Evolutionary conservation across 768 basidiomycete species (phyloP).

Genomic region (Exsudoporus frostii): DNA sequence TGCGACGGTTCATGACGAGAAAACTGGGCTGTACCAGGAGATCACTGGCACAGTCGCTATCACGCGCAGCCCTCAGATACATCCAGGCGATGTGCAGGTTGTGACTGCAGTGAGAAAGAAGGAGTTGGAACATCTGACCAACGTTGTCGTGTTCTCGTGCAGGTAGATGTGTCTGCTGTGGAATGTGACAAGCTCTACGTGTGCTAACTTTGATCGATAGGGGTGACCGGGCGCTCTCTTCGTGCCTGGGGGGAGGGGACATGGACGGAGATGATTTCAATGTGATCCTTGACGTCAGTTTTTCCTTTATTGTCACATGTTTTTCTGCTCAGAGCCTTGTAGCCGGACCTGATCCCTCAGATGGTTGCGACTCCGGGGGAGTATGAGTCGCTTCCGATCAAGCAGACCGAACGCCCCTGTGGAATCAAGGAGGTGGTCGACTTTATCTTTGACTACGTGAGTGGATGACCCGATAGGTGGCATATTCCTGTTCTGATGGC

Average conservation of each 20-base stretch:
- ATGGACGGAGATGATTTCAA: constrained; percentile 53
- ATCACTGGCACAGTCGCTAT: constrained; percentile 42
- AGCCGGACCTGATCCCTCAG: constrained; percentile 33
- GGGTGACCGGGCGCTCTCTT: constrained; percentile 44
- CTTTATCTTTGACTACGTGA: constrained; percentile 47
- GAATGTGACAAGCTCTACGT: not conserved
- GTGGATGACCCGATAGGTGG: constrained; percentile 10
- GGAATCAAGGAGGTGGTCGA: constrained; percentile 43
- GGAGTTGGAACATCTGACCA: constrained; percentile 39
- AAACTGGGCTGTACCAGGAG: constrained; percentile 19
- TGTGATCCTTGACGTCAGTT: constrained; percentile 41
- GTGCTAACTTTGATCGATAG: constrained; percentile 19
- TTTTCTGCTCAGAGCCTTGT: constrained; percentile 6
- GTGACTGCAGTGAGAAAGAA: constrained; percentile 41
- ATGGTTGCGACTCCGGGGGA: constrained; percentile 31
- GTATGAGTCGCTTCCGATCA: constrained; percentile 38
- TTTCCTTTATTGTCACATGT: not conserved
- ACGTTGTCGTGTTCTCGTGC: constrained; percentile 51
- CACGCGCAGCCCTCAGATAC: constrained; percentile 51
- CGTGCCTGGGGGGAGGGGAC: constrained; percentile 52
- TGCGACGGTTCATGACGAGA: constrained; percentile 38
- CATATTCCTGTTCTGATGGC: not conserved
- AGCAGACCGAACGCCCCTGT: constrained; percentile 30
- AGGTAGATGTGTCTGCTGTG: constrained; percentile 24
- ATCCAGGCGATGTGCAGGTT: constrained; percentile 45